Evolutionary conservation across 345 rosid species (phyloP).

Genomic region (Euphorbia pulcherrima): DNA sequence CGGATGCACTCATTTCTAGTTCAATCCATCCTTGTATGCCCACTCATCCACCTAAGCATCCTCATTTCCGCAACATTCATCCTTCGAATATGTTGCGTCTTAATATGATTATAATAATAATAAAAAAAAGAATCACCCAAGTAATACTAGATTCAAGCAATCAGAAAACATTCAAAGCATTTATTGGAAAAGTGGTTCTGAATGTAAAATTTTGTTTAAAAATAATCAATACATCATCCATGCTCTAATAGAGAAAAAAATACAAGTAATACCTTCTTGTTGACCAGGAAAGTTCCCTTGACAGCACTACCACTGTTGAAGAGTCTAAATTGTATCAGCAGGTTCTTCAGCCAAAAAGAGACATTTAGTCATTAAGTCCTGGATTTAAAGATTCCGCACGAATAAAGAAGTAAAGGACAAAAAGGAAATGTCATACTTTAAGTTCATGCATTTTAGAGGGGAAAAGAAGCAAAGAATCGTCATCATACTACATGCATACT

Average conservation of each 20-base stretch:
- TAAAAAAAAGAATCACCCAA: neutral
- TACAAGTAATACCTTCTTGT: constrained; percentile 49
- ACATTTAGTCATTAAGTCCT: constrained; percentile 7
- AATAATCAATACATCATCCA: neutral
- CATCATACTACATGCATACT: too few relatives aligned
- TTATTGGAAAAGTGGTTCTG: neutral
- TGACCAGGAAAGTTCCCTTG: constrained; percentile 74
- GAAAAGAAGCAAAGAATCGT: neutral
- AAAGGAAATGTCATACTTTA: neutral
- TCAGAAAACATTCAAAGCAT: neutral
- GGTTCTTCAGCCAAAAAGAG: constrained; percentile 48
- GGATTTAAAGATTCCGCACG: neutral
- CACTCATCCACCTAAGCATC: too few relatives aligned
- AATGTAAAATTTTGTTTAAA: neutral
- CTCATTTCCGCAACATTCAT: too few relatives aligned
- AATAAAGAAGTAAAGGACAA: neutral
- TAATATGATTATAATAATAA: neutral
- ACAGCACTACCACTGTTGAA: constrained; percentile 61
- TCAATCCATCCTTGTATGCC: too few relatives aligned
- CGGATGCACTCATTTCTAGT: too few relatives aligned
- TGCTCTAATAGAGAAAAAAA: constrained; percentile 7
- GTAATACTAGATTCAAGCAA: neutral
- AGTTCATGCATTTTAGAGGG: neutral
- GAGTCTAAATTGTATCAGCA: constrained; percentile 73
- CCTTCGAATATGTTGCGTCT: too few relatives aligned